Percentiles rank a stretch among this genome's conserved stretches.
Conservation (phyloP, 2,329 filamentous ascomycete genomes). For the Magnaporthiopsis poae region DNA sequence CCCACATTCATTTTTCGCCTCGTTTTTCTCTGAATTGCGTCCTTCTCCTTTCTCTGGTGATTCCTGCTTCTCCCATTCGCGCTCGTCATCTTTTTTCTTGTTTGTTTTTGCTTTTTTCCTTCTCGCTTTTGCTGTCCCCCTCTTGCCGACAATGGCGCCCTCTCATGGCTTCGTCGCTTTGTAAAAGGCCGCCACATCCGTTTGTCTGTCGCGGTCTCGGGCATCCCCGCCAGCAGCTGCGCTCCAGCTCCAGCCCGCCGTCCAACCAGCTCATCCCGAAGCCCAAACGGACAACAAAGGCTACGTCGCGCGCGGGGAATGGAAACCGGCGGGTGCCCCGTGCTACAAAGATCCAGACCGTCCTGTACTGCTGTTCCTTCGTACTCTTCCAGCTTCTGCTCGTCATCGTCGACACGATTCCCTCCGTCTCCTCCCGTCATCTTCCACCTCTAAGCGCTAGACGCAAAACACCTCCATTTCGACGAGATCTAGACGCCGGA, state of each 20-base stretch:
- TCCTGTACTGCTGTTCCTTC: no score
- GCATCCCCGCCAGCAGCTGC: not conserved
- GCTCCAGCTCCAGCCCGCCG: not conserved
- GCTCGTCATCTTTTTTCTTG: not conserved
- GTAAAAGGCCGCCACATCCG: not conserved
- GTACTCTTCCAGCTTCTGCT: not conserved
- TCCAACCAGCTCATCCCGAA: not conserved
- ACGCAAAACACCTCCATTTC: not conserved
- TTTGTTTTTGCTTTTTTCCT: not conserved
- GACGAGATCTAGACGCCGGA: not conserved
- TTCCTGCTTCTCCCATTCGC: not conserved
- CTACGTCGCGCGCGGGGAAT: not conserved
- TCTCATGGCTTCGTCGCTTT: slow-evolving; percentile 4
- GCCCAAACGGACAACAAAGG: not conserved
- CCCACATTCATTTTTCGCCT: not conserved
- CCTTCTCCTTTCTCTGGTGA: not conserved
- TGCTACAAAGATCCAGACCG: not conserved
- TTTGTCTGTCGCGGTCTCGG: slow-evolving; percentile 11
- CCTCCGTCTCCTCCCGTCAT: not conserved
- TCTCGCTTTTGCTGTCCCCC: not conserved
- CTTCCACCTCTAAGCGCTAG: not conserved
- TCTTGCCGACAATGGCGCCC: slow-evolving; percentile 5
- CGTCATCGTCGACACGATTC: not conserved
- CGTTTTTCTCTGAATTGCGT: not conserved
- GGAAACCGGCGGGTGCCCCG: not conserved